phyloP scores from a whole-genome alignment of 106 monocot species.

The Dactylorhiza incarnata region DNA sequence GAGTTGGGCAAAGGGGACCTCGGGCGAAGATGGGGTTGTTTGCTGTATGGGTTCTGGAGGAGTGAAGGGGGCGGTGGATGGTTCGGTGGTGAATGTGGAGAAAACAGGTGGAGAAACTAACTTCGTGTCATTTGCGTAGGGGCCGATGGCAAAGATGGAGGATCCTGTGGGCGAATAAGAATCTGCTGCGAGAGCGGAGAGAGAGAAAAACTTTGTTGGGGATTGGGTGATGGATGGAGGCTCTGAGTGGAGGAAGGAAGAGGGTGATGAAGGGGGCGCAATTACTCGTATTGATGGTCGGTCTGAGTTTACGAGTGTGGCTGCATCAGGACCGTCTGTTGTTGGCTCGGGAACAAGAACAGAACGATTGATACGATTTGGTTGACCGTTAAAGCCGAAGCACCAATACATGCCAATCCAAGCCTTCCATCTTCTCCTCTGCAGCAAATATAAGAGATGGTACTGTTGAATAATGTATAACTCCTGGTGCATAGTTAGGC shows the following conservation, averaged over 20 bases:
- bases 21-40: conserved; percentile 8
- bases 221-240: conserved; percentile 10
- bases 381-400: conserved; percentile 2
- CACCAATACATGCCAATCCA: conserved; percentile 3
- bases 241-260: conserved; percentile 12
- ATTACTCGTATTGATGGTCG: neutral
- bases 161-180: conserved; percentile 1
- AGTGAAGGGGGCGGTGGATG: conserved; percentile 13
- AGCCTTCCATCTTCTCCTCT: conserved; percentile 11
- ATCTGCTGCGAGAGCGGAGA: neutral
- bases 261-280: conserved; percentile 11
- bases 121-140: conserved; percentile 11
- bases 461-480: too few relatives aligned
- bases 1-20: conserved; percentile 6
- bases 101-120: conserved; percentile 9
- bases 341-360: conserved; percentile 8
- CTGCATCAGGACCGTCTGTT: neutral
- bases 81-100: conserved; percentile 11
- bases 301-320: neutral
- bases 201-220: conserved; percentile 3
- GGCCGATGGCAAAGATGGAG: conserved; percentile 10
- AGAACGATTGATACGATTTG: neutral
- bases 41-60: conserved; percentile 6
- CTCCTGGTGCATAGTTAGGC: too few relatives aligned
- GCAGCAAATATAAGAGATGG: neutral